phyloP scores from a whole-genome alignment of 371 early-diverging fungal species.

The Rhizopus delemar region DNA sequence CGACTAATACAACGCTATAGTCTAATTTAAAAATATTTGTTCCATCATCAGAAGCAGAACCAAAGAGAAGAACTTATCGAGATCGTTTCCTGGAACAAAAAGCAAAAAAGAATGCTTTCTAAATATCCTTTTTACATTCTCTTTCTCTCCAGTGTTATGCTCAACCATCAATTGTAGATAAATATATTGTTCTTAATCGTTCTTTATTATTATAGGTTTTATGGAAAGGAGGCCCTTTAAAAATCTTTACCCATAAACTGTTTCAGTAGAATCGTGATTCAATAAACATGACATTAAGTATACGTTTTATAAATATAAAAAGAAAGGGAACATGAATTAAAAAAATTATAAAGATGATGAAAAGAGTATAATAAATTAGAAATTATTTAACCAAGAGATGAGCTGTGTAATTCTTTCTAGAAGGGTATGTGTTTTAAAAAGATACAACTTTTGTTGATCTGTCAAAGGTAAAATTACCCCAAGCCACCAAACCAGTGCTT shows the following conservation, averaged over 20 bases:
- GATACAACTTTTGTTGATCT: background rate
- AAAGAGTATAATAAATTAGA: background rate
- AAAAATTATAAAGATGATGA: background rate
- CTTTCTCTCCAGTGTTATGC: too few relatives aligned
- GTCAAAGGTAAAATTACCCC: background rate
- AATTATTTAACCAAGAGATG: background rate
- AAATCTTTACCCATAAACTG: too few relatives aligned
- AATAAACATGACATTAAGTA: too few relatives aligned
- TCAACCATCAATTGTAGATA: too few relatives aligned
- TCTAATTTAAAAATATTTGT: slow-evolving; percentile 6
- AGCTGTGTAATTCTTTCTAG: background rate
- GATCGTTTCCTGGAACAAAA: slow-evolving; percentile 18
- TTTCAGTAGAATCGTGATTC: too few relatives aligned
- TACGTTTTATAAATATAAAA: too few relatives aligned
- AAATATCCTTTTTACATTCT: background rate
- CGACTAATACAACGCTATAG: background rate
- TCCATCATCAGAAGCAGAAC: background rate
- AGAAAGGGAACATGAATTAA: background rate
- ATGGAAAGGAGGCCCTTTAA: too few relatives aligned
- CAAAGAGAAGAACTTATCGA: slow-evolving; percentile 15
- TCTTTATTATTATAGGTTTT: too few relatives aligned
- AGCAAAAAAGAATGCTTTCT: background rate
- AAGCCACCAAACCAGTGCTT: background rate
- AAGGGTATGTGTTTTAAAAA: background rate
- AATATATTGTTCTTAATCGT: background rate